Conservation (phyloP, 208 protist species). For the Strigomonas culicis region DNA sequence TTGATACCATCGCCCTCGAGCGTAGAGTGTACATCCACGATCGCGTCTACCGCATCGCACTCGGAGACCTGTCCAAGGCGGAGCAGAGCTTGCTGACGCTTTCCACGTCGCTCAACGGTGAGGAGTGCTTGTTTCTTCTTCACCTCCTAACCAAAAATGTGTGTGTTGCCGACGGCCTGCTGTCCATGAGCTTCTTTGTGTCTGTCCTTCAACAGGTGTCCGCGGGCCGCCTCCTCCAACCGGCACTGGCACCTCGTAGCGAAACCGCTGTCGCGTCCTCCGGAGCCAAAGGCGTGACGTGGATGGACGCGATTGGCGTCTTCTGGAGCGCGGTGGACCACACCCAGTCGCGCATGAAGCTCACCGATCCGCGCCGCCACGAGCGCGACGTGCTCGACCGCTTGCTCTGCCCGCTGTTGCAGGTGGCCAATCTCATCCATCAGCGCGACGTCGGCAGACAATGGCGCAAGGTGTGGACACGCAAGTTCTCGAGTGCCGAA, state of each 20-base stretch:
- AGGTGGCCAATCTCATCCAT: constrained; percentile 26
- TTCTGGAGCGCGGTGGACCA: constrained; percentile 81
- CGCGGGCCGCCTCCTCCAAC: background rate
- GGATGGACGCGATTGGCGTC: constrained; percentile 47
- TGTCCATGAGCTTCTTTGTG: constrained; percentile 12
- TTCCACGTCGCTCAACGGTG: background rate
- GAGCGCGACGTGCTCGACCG: constrained; percentile 45
- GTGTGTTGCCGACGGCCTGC: constrained; percentile 6
- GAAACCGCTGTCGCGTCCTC: background rate
- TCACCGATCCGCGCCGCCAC: constrained; percentile 8
- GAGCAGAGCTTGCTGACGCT: background rate
- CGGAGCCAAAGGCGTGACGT: constrained; percentile 19
- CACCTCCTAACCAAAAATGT: constrained; percentile 16
- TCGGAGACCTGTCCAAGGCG: background rate
- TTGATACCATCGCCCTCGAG: background rate
- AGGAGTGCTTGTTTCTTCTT: constrained; percentile 2
- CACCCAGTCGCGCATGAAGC: constrained; percentile 10
- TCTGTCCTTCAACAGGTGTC: background rate
- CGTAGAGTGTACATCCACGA: background rate
- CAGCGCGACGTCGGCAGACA: constrained; percentile 37
- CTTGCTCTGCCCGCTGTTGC: constrained; percentile 50
- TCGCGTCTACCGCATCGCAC: background rate
- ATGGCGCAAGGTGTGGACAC: constrained; percentile 43
- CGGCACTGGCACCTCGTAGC: background rate
- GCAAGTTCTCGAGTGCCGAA: constrained; percentile 21